These are phyloP conservation scores for Sisymbrium irio DNA, from an alignment of 345 rosid genomes.

Conservation along the genomic window DNA sequence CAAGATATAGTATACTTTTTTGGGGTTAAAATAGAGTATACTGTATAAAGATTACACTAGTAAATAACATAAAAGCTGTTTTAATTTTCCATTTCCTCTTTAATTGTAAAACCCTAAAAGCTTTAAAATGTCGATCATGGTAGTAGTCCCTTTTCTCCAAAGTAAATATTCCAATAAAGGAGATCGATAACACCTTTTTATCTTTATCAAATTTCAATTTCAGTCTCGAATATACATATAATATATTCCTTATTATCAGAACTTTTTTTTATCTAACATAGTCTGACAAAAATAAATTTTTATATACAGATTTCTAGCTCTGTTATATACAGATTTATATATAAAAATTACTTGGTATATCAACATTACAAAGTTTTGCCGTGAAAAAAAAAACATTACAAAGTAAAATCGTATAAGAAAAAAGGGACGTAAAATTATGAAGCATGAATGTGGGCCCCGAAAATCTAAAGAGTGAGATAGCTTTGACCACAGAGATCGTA, in stretches of 20 bases:
- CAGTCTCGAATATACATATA: not conserved
- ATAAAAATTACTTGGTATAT: not conserved
- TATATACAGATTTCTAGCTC: not conserved
- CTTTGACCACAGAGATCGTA: conserved; percentile 18
- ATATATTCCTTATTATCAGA: not conserved
- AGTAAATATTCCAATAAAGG: conserved; percentile 19
- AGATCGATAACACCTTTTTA: conserved; percentile 7
- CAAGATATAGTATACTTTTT: too few relatives aligned
- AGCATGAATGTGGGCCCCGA: conserved; percentile 17
- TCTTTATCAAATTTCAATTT: not conserved
- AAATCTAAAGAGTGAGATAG: conserved; percentile 22
- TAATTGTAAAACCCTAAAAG: not conserved
- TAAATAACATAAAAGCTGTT: not conserved
- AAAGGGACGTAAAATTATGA: not conserved
- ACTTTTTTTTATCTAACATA: not conserved
- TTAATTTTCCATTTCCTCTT: not conserved
- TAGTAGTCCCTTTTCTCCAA: conserved; percentile 7
- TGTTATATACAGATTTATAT: not conserved
- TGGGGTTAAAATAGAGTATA: too few relatives aligned
- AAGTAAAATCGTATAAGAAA: not conserved
- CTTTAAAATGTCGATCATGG: conserved; percentile 5
- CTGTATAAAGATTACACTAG: not conserved
- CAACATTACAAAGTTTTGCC: not conserved
- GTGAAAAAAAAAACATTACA: not conserved
- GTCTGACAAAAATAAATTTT: not conserved